A percentile compares a stretch with the other conserved stretches of the same genome.
Conservation (phyloP, 2,329 filamentous ascomycete species). For the Magnaporthales sp. region DNA sequence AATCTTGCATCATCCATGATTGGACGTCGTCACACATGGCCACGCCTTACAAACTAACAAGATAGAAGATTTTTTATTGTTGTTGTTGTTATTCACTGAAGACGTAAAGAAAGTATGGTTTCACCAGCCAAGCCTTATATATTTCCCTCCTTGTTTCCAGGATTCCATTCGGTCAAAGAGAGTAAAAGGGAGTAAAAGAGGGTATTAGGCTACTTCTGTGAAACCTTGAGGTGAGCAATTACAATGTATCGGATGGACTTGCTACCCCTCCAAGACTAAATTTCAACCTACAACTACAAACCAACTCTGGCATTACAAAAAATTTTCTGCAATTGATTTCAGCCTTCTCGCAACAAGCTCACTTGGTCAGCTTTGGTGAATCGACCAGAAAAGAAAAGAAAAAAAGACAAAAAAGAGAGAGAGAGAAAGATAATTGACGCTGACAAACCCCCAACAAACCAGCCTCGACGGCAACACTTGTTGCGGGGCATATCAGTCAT, state of each 20-base stretch:
- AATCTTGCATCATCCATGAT: neutral
- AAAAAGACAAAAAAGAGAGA: no score
- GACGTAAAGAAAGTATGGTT: neutral
- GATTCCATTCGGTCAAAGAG: neutral
- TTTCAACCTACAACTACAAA: neutral
- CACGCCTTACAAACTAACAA: neutral
- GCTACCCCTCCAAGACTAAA: neutral
- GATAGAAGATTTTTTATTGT: neutral
- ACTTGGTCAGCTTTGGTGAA: neutral
- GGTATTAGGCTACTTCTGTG: neutral
- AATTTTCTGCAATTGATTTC: neutral
- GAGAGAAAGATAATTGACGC: neutral
- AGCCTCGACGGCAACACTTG: neutral
- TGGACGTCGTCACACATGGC: neutral
- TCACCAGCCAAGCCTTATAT: neutral
- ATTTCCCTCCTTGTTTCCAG: neutral
- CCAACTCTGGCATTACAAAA: neutral
- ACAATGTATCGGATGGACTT: neutral
- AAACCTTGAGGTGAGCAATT: neutral
- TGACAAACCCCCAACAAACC: neutral
- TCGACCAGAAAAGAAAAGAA: neutral
- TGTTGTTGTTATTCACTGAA: neutral
- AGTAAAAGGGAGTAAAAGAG: neutral
- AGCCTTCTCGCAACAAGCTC: neutral
- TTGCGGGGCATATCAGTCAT: conserved; percentile 1